phyloP scores from a whole-genome alignment of 345 rosid genomes.

The Eucalyptus paniculata region DNA sequence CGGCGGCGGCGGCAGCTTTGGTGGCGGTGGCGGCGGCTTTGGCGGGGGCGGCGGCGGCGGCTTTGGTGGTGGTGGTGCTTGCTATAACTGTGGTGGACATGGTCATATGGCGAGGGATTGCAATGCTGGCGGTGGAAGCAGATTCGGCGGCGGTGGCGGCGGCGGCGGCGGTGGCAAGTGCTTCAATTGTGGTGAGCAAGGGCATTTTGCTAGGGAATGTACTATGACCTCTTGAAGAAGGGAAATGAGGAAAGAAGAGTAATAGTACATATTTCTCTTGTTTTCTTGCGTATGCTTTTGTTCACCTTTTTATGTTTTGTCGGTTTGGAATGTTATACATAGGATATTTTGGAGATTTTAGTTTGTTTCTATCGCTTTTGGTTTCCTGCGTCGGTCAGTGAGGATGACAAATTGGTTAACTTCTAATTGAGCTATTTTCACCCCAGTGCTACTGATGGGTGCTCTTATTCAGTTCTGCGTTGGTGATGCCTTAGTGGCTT shows the following conservation, averaged over 20 bases:
- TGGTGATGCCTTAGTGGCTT: background rate
- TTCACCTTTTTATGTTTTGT: background rate
- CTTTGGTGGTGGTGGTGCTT: slow-evolving; percentile 3
- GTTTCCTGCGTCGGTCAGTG: background rate
- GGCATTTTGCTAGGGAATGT: slow-evolving; percentile 39
- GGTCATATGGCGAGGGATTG: slow-evolving; percentile 71
- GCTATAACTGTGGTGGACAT: slow-evolving; percentile 44
- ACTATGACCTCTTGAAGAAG: background rate
- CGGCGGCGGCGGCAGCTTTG: background rate
- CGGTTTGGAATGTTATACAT: background rate
- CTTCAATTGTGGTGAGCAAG: slow-evolving; percentile 16
- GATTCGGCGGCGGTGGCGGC: background rate
- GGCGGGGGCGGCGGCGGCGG: background rate
- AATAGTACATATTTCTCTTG: slow-evolving; percentile 6
- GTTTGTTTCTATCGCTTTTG: background rate
- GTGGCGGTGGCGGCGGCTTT: background rate
- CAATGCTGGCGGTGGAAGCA: slow-evolving; percentile 1
- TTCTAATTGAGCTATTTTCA: background rate
- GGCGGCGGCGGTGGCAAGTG: background rate
- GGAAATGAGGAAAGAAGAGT: background rate
- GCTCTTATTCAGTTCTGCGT: background rate
- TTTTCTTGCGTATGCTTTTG: background rate
- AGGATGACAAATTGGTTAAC: background rate
- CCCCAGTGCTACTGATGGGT: background rate
- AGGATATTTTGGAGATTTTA: background rate